These are phyloP conservation scores for Conticribra guillardii DNA, from an alignment of 108 stramenopile genomes.

Conservation along the genomic window DNA sequence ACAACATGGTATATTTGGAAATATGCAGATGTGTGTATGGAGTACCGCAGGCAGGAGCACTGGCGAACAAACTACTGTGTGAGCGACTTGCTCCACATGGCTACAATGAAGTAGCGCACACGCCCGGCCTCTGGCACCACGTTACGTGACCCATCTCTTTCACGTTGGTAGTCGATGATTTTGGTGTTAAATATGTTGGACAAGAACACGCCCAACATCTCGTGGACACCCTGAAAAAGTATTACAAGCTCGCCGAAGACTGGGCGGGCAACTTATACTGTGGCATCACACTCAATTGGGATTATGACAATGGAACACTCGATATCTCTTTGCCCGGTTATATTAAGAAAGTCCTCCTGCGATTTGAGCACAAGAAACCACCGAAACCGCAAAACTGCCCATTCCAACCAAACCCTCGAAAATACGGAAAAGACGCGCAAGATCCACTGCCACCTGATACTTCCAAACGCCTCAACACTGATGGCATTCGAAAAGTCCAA, in stretches of 20 bases:
- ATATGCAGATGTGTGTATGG: constrained; percentile 53
- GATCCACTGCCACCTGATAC: constrained; percentile 17
- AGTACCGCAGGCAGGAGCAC: constrained; percentile 46
- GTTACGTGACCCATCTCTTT: constrained; percentile 23
- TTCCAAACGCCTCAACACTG: constrained; percentile 17
- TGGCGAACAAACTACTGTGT: constrained; percentile 42
- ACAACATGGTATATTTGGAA: constrained; percentile 20
- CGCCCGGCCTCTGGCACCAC: constrained; percentile 54
- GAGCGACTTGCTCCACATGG: constrained; percentile 6
- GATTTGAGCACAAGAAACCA: constrained; percentile 47
- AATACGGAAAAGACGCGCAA: constrained; percentile 50
- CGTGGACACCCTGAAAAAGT: constrained; percentile 21
- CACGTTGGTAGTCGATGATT: constrained; percentile 59
- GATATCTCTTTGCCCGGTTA: constrained; percentile 17
- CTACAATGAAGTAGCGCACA: too few species aligned
- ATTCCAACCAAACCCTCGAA: constrained; percentile 1
- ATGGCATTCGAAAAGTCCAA: constrained; percentile 30
- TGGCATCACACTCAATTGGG: constrained; percentile 50
- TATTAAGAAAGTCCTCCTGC: constrained; percentile 36
- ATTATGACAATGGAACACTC: constrained; percentile 37
- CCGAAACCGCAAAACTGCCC: constrained; percentile 48
- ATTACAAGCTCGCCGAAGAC: constrained; percentile 40
- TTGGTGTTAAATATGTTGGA: constrained; percentile 53
- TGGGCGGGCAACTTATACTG: constrained; percentile 37
- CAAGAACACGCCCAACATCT: constrained; percentile 47